Evolutionary conservation across 2,329 filamentous ascomycete genomes (phyloP).

Genomic region (Colletotrichum agaves): DNA sequence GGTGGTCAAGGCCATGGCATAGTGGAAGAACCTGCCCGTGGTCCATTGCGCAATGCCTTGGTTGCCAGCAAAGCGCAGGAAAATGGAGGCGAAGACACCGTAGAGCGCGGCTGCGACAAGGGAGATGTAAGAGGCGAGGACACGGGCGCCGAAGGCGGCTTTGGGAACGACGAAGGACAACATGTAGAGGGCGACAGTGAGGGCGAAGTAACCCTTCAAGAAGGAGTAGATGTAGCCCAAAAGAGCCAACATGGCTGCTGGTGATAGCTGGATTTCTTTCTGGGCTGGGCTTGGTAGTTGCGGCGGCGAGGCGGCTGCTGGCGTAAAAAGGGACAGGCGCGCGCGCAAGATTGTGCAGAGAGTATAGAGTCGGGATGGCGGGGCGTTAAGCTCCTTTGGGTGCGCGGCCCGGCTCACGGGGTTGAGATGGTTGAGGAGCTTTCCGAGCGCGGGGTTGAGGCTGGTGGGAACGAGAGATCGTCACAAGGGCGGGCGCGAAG

Average conservation of each 20-base stretch:
- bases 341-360: conserved; percentile 10
- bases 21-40: conserved; percentile 81
- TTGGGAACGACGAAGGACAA: conserved; percentile 67
- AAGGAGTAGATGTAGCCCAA: conserved; percentile 57
- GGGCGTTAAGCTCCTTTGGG: conserved; percentile 35
- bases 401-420: conserved; percentile 17
- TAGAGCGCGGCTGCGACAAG: conserved; percentile 72
- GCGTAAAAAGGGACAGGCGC: conserved; percentile 26
- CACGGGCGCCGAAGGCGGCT: conserved; percentile 75
- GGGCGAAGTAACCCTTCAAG: conserved; percentile 60
- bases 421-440: conserved; percentile 29
- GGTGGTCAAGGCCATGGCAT: conserved; percentile 77
- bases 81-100: conserved; percentile 79
- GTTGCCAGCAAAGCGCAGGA: conserved; percentile 76
- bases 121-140: conserved; percentile 72
- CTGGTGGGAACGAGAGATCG: conserved; percentile 26
- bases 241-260: conserved; percentile 49
- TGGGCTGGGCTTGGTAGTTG: conserved; percentile 19
- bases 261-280: background rate
- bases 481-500: conserved; percentile 29
- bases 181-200: conserved; percentile 69
- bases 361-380: conserved; percentile 22
- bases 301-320: conserved; percentile 27
- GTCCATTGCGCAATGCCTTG: conserved; percentile 88
- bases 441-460: conserved; percentile 28